Percentiles rank a stretch among this genome's conserved stretches.
Conservation (phyloP, 345 rosid species). For the Erysimum cheiranthoides region DNA sequence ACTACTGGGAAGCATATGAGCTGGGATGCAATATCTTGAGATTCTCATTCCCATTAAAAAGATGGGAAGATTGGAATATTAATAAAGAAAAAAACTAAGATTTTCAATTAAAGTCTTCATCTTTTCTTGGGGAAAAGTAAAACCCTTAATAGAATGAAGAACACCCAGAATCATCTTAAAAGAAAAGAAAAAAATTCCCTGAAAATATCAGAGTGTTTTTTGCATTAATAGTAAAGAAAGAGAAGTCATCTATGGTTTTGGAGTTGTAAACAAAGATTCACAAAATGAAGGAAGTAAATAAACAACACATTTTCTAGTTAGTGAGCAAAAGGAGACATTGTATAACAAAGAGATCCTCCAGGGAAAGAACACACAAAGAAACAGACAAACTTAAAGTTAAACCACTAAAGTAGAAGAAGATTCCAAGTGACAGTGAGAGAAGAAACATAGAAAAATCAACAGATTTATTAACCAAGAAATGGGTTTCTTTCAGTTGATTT, state of each 20-base stretch:
- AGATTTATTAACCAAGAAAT: neutral
- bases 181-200: neutral
- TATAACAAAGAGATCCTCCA: conserved; percentile 19
- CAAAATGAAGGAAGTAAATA: conserved; percentile 10
- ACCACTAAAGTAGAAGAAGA: conserved; percentile 25
- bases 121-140: conserved; percentile 17
- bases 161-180: conserved; percentile 29
- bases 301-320: conserved; percentile 11
- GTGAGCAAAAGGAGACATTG: conserved; percentile 18
- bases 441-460: neutral
- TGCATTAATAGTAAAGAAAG: neutral
- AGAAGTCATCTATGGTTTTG: neutral
- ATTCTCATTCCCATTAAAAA: conserved; percentile 44
- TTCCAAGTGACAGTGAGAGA: conserved; percentile 18
- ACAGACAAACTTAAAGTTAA: conserved; percentile 20
- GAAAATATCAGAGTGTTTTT: neutral
- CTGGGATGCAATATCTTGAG: conserved; percentile 50
- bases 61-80: conserved; percentile 20
- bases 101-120: conserved; percentile 21
- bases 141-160: conserved; percentile 18
- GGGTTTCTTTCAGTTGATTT: conserved; percentile 17
- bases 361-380: conserved; percentile 36
- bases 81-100: neutral
- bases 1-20: conserved; percentile 43
- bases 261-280: neutral